Evolutionary conservation across 2,329 filamentous ascomycete genomes (phyloP), one percentile per base, ranked within the genome.

Genomic region (Colletotrichum lupini): DNA sequence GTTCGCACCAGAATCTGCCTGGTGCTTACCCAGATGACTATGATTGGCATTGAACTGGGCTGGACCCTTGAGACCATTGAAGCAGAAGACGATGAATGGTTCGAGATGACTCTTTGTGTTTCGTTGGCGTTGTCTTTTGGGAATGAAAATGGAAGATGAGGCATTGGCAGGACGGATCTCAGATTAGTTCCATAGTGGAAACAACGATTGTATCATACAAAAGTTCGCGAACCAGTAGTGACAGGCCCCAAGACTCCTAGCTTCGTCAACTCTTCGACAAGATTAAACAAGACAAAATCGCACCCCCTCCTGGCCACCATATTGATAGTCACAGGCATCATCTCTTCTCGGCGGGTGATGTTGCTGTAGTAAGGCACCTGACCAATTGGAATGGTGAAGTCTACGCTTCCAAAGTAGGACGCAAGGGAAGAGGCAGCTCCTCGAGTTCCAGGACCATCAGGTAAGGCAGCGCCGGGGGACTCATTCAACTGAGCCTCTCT

Each of bases 1-100:
- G 69, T 11, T 72, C 69, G 16, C 69, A 72, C 22, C 24, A 55
- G 19, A 49, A n/a, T 5, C 42, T 49, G 16, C 4, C 42, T 49
- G 42, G 19, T n/a, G 42, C 42, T 8, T 49, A 49, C 42, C 42
- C 42, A 5, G 42, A 49, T 22, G 8, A 49, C 19, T n/a, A 49
- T 3, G 8, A 49, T 9, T 49, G 42, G 42, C 42, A 49, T n/a
- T 49, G 42, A 49, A 19, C 8, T 49, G 19, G 16, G 19, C 19
- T 49, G 42, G 42, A 49, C 19, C 19, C 19, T 11, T 35, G 32
- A 35, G 30, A 12, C 32, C 1, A 35, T n/a, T 9, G 42, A 49
- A 49, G 3, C 9, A 32, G 42, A 49, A 49, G 19, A 22, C 22
- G 42, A n/a, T n/a, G 42, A 49, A 49, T 49, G 19, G 19, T 5